phyloP scores from a whole-genome alignment of 257 asterid species.

The Plantago ovata region DNA sequence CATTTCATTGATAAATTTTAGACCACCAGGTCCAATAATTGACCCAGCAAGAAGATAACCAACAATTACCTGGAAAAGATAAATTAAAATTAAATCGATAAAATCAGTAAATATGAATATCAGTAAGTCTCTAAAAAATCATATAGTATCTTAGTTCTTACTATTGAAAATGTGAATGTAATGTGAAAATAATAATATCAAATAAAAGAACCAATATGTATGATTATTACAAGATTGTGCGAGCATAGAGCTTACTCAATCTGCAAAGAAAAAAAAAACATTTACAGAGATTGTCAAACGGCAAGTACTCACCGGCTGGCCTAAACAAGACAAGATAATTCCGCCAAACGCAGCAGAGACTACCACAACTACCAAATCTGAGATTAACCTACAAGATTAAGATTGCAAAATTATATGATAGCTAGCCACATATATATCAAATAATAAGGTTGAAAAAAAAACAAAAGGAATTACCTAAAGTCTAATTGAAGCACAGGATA shows the following conservation, averaged over 20 bases:
- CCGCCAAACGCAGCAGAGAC: constrained; percentile 99
- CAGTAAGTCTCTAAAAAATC: constrained; percentile 13
- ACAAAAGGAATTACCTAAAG: constrained; percentile 47
- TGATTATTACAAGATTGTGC: too few relatives aligned
- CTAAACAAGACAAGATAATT: constrained; percentile 83
- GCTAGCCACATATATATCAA: background rate
- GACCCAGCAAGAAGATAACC: constrained; percentile 99
- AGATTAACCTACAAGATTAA: constrained; percentile 68
- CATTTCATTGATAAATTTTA: constrained; percentile 84
- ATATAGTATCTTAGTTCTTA: too few relatives aligned
- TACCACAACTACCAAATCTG: constrained; percentile 91
- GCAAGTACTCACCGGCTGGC: constrained; percentile 81
- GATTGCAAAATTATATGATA: constrained; percentile 10
- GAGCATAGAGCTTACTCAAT: too few relatives aligned
- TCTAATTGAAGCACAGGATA: constrained; percentile 94
- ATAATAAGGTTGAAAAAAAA: background rate
- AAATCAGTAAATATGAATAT: constrained; percentile 17
- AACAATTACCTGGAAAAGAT: constrained; percentile 57
- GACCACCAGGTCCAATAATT: constrained; percentile 94
- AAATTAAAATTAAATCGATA: constrained; percentile 8
- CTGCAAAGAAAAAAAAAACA: too few relatives aligned
- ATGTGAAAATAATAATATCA: constrained; percentile 3
- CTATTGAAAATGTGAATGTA: too few relatives aligned
- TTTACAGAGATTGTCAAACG: constrained; percentile 1
- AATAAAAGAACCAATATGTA: constrained; percentile 12